Conservation (phyloP, 768 basidiomycete species). For the Multifurca ochricompacta region DNA sequence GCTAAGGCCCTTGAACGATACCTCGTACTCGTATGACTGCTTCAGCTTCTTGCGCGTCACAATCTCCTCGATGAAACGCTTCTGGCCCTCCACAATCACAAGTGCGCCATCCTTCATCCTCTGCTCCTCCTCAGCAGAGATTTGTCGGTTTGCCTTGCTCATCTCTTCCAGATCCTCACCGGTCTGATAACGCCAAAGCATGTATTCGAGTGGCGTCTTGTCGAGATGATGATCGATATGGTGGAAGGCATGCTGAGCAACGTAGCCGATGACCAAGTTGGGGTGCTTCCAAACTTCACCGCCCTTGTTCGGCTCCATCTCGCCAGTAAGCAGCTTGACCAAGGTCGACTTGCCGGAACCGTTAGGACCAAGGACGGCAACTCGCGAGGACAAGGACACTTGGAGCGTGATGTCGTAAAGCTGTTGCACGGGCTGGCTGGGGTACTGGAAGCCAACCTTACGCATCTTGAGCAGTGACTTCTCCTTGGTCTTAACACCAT, state of each 20-base stretch:
- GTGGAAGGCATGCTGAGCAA: slow-evolving; percentile 99
- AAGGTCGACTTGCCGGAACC: slow-evolving; percentile 98
- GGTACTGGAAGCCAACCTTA: slow-evolving; percentile 96
- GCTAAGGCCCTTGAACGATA: slow-evolving; percentile 88
- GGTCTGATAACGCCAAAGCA: slow-evolving; percentile 99
- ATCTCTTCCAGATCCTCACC: slow-evolving; percentile 98
- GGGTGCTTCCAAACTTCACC: slow-evolving; percentile 99
- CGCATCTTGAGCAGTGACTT: slow-evolving; percentile 97
- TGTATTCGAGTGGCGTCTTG: slow-evolving; percentile 98
- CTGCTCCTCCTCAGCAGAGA: slow-evolving; percentile 78
- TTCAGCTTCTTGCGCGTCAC: slow-evolving; percentile 91
- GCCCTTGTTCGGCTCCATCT: slow-evolving; percentile 92
- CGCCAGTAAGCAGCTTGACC: slow-evolving; percentile 94
- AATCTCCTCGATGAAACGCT: slow-evolving; percentile 92
- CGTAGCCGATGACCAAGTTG: slow-evolving; percentile 98
- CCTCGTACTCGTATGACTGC: slow-evolving; percentile 98
- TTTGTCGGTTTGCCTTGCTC: slow-evolving; percentile 82
- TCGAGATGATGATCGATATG: slow-evolving; percentile 98
- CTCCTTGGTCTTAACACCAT: slow-evolving; percentile 99
- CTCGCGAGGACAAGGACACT: slow-evolving; percentile 96
- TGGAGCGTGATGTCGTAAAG: slow-evolving; percentile 92
- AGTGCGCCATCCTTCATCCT: slow-evolving; percentile 96
- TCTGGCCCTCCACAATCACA: slow-evolving; percentile 87
- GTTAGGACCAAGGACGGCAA: slow-evolving; percentile 96
- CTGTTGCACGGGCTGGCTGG: slow-evolving; percentile 76